phyloP scores from a whole-genome alignment of 2,329 filamentous ascomycete species.

The Colletotrichum salicis region DNA sequence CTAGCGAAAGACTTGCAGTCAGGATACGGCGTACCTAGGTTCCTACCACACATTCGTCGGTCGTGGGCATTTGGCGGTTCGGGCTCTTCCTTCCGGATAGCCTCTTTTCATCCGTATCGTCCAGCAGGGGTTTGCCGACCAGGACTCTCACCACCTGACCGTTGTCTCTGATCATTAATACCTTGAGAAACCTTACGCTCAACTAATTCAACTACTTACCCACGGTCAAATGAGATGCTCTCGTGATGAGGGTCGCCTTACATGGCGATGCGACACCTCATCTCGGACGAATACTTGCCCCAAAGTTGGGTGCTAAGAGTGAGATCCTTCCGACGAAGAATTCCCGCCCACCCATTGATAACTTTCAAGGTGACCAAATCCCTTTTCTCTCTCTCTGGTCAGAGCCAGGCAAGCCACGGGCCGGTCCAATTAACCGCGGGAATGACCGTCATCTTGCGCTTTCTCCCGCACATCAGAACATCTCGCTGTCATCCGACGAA shows the following conservation, averaged over 20 bases:
- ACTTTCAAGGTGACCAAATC: not conserved
- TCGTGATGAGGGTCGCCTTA: not conserved
- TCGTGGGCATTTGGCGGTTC: not conserved
- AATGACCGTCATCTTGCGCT: constrained; percentile 11
- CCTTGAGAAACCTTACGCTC: not conserved
- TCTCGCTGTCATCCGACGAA: not conserved
- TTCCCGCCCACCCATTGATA: not conserved
- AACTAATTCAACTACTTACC: not conserved
- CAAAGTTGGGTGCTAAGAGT: not conserved
- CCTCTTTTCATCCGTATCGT: not conserved
- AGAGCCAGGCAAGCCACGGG: not conserved
- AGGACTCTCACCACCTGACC: not conserved
- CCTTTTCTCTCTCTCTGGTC: not conserved
- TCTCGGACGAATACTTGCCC: not conserved
- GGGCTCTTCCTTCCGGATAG: not conserved
- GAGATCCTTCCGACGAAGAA: no score
- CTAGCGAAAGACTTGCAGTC: not conserved
- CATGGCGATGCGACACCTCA: not conserved
- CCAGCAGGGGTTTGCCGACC: not conserved
- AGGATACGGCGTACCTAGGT: not conserved
- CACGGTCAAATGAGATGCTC: not conserved
- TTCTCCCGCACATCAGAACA: not conserved
- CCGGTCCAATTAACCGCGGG: constrained; percentile 17
- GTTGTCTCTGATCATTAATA: not conserved
- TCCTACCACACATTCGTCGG: no score